Conservation (phyloP, 306 rosid species). For the Fragaria nilgerrensis region DNA sequence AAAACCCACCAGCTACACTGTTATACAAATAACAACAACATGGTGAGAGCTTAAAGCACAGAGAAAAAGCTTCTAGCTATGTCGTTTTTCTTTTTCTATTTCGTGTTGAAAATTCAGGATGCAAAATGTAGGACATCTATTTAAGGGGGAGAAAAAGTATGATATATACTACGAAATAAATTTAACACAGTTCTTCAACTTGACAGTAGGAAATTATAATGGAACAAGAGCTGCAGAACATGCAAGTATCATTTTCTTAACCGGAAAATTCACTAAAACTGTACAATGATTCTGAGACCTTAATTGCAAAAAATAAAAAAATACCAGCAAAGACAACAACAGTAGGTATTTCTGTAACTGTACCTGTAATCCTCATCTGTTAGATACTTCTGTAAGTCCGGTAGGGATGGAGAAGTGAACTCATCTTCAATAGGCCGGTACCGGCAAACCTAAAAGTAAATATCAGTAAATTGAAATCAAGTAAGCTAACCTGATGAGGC, state of each 20-base stretch:
- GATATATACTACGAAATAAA: not conserved
- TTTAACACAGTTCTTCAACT: not conserved
- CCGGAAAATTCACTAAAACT: not conserved
- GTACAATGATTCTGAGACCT: constrained; percentile 1
- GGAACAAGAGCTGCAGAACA: not conserved
- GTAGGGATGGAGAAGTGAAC: constrained; percentile 65
- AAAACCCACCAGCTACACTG: constrained; percentile 83
- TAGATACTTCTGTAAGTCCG: constrained; percentile 79
- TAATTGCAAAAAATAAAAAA: not conserved
- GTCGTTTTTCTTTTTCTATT: not conserved
- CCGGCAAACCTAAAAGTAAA: constrained; percentile 78
- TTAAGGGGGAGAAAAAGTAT: not conserved
- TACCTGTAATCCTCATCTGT: constrained; percentile 95
- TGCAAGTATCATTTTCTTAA: not conserved
- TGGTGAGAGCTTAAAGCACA: constrained; percentile 24
- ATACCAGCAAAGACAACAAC: not conserved
- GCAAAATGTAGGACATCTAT: not conserved
- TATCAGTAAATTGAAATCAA: constrained; percentile 17
- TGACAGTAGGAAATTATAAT: not conserved
- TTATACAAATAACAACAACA: constrained; percentile 28
- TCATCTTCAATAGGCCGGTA: constrained; percentile 76
- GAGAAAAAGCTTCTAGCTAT: constrained; percentile 9
- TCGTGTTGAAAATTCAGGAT: not conserved
- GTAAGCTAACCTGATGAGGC: constrained; percentile 12
- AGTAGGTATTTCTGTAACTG: not conserved